phyloP scores from a whole-genome alignment of 257 asterid species.

The Solanum infundibuliforme region DNA sequence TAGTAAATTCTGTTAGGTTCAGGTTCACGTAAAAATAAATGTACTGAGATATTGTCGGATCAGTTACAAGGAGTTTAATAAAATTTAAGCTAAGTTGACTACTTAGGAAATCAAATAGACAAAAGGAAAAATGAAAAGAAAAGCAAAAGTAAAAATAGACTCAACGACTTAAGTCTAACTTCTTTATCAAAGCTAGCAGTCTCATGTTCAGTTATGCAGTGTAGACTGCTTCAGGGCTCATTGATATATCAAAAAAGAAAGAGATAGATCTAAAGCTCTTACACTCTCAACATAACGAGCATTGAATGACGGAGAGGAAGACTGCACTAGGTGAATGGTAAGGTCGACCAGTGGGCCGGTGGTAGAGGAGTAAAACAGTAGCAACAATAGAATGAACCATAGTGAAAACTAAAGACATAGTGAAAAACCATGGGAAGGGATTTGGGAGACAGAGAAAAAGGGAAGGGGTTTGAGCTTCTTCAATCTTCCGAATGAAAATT shows the following conservation, averaged over 20 bases:
- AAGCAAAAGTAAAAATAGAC: neutral
- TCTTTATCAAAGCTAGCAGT: neutral
- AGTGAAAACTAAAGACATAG: neutral
- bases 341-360: neutral
- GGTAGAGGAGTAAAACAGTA: neutral
- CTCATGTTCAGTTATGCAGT: neutral
- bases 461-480: neutral
- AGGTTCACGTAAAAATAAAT: neutral
- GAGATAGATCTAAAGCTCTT: neutral
- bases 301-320: neutral
- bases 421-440: neutral
- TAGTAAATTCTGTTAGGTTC: neutral
- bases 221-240: neutral
- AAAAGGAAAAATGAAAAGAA: neutral
- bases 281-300: neutral
- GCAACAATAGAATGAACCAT: neutral
- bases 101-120: neutral
- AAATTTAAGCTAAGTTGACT: neutral
- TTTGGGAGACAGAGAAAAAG: neutral
- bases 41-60: neutral
- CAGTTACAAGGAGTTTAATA: neutral
- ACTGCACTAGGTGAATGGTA: neutral
- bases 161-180: neutral
- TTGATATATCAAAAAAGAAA: neutral
- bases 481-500: neutral